Base-by-base conservation (phyloP, 495 filamentous ascomycete genomes). In the Usnea hakonensis region DNA sequence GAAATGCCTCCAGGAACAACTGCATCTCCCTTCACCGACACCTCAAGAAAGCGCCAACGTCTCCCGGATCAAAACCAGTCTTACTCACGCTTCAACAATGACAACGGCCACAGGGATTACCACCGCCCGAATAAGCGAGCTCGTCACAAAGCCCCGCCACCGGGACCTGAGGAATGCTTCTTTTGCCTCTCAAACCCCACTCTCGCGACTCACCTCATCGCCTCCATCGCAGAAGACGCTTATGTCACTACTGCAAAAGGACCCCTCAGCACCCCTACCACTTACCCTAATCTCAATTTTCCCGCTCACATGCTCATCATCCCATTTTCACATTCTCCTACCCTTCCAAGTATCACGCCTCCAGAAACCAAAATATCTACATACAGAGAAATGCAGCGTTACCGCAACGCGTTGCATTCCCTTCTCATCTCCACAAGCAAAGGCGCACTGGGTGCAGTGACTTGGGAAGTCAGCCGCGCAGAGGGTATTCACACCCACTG, bases 211-310 rank as follows among this genome's bases (percentile, higher is more conserved):
- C 93, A 98, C 72, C 89, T 97, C 69, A 87, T 97, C 67, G 86
- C 87, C 65, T 90, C 86, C 30, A 91, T 98, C 67, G 94, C 87
- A 52, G 81, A 86, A 33, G 88, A 96, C 54, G 72, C 83, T 58
- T 97, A 97, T 71, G 77, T 97, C 46, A 94, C 92, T 54, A 94
- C 85, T 36, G 90, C 95, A 53, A 97, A 96, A 75, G 94, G 94
- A 0, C 91, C 94, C 7, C 82, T 98, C 14, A 85, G 87, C 0
- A 86, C 86, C 1, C 67, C 78, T 0, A 73, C 80, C 14, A 90
- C 84, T 13, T 95, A 88, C 69, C 77, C 81, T 5, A 77, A 79
- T 14, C 79, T 97, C 5, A 73, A 78, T n/a, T 93, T 90, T 71
- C 90, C 91, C 0, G 81, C 83, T 19, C 94, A 97, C 72, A 84